Conservation (phyloP, 257 asterid genomes). For the Cordia subcordata region DNA sequence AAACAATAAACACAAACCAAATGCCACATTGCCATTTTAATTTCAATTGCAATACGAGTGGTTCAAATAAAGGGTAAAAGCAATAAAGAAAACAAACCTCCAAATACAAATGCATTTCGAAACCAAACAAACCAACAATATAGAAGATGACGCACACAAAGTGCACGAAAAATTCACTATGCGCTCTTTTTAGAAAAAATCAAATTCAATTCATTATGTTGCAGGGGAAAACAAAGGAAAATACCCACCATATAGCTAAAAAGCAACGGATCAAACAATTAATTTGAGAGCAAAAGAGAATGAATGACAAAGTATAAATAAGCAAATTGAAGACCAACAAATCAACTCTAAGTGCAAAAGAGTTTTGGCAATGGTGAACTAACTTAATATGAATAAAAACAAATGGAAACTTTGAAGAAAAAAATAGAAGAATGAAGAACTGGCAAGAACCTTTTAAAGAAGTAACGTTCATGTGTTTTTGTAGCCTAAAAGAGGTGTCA, state of each 20-base stretch:
- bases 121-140: too few relatives aligned
- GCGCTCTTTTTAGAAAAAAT: too few relatives aligned
- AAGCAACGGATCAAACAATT: slow-evolving; percentile 11
- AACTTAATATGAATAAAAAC: too few relatives aligned
- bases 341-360: slow-evolving; percentile 1
- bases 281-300: slow-evolving; percentile 11
- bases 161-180: too few relatives aligned
- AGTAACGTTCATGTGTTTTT: slow-evolving; percentile 21
- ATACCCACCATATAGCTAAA: slow-evolving; percentile 9
- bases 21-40: too few relatives aligned
- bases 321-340: not conserved
- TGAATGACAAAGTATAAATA: slow-evolving; percentile 20
- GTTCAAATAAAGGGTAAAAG: too few relatives aligned
- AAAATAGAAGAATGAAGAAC: slow-evolving; percentile 5
- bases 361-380: slow-evolving; percentile 7
- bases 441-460: slow-evolving; percentile 13
- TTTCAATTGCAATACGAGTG: too few relatives aligned
- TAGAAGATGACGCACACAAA: too few relatives aligned
- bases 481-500: slow-evolving; percentile 22
- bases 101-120: not conserved
- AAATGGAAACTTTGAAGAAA: not conserved
- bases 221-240: not conserved
- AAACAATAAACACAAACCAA: not conserved
- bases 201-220: too few relatives aligned
- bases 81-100: too few relatives aligned